These are phyloP conservation scores for Caloboletus inedulis DNA, from an alignment of 1,284 basidiomycete genomes.

Conservation along the genomic window DNA sequence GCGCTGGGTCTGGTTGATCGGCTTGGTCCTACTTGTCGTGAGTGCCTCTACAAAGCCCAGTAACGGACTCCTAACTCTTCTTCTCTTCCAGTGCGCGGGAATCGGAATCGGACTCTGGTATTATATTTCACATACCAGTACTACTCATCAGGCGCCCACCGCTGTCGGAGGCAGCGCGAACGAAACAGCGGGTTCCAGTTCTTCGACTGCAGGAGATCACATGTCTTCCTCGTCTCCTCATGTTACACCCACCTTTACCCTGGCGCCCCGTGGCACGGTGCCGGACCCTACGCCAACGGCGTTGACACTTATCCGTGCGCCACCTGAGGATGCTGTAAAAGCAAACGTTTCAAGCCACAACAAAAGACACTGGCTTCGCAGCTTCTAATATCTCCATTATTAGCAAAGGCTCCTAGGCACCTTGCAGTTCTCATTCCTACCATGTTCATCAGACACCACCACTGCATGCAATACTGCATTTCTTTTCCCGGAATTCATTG, in stretches of 20 bases:
- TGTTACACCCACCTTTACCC: slow-evolving; percentile 47
- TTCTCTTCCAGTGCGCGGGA: slow-evolving; percentile 42
- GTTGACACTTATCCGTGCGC: slow-evolving; percentile 5
- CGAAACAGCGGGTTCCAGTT: slow-evolving; percentile 34
- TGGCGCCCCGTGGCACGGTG: slow-evolving; percentile 33
- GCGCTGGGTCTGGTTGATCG: slow-evolving; percentile 68
- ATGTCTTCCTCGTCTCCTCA: slow-evolving; percentile 23
- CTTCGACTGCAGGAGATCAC: slow-evolving; percentile 8
- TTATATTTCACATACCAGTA: slow-evolving; percentile 52
- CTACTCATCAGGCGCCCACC: slow-evolving; percentile 49
- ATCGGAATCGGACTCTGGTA: slow-evolving; percentile 57
- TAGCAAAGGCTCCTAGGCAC: neutral
- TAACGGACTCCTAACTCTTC: neutral
- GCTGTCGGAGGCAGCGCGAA: slow-evolving; percentile 66
- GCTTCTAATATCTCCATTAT: slow-evolving; percentile 10
- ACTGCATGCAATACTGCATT: slow-evolving; percentile 5
- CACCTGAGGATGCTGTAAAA: slow-evolving; percentile 3
- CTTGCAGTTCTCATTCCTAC: neutral
- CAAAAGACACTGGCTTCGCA: slow-evolving; percentile 13
- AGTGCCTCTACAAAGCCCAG: slow-evolving; percentile 21
- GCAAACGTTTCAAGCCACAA: slow-evolving; percentile 5
- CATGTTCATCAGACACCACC: slow-evolving; percentile 6
- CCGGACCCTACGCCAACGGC: slow-evolving; percentile 15
- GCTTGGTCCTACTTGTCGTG: slow-evolving; percentile 55
- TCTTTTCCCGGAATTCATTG: slow-evolving; percentile 1